Base-by-base conservation (phyloP, 2,329 filamentous ascomycete species). In the Stagonosporopsis cucurbitacearum region DNA sequence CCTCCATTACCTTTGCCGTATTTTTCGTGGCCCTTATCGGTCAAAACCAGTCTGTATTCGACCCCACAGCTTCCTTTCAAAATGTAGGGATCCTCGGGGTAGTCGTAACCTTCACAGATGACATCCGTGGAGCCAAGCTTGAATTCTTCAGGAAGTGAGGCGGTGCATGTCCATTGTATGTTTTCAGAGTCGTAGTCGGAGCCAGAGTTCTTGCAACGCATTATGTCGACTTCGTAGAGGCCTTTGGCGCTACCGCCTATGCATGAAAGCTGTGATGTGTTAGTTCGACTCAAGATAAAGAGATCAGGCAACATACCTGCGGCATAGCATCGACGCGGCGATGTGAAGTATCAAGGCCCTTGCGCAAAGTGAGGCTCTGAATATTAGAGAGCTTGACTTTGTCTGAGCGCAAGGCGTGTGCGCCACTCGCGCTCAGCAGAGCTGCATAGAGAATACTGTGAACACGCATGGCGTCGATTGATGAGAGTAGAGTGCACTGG, bases 31-130 rank as follows among this genome's bases (percentile, higher is more conserved):
- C 95, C 95, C 58, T 83, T 80, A 11, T 88, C 86, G 1, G 93
- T 98, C 48, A 98, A 79, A 0, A 89, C 75, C 6, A 98, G 77
- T 13, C 88, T 83, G 76, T 98, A 98, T 77, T 96, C 91, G 22
- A 96, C 93, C 13, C 90, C 95, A 76, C 94, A 98, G 74, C 90
- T 95, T 20, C 95, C 95, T 69, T 90, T 92, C 50, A 98, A 79
- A n/a, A 98, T 84, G 74, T 92, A 96, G 0, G 86, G 86, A 73
- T 98, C 95, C 42, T 94, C 86, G 0, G 88, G 77, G 13, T 80
- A 82, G 54, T 84, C 80, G 77, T 96, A 98, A 11, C 95, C 94
- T 72, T 99, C 94, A 75, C 95, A 99, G 11, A 92, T 81, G 51
- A 98, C 94, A 59, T 98, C 93, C 11, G 94, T 97, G 58, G 85